These are phyloP conservation scores for Heterobasidion occidentale DNA, from an alignment of 1,284 basidiomycete genomes.

Conservation along the genomic window DNA sequence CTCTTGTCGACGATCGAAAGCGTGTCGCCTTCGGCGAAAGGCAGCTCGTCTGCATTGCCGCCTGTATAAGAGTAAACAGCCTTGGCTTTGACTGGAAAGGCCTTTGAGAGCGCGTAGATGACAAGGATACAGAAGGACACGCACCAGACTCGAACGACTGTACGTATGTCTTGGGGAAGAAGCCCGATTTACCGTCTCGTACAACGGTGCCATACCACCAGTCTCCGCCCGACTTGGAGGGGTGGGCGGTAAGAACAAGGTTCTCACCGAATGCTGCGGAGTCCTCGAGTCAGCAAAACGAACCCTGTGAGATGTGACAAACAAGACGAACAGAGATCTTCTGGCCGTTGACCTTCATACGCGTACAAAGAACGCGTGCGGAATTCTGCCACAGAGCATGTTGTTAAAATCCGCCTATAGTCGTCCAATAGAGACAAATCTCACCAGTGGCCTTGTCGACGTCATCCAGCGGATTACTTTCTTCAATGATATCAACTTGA, in stretches of 20 bases:
- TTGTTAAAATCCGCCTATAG: too few species aligned
- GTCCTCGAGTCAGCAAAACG: conserved; percentile 6
- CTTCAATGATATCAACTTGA: conserved; percentile 43
- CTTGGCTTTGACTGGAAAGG: conserved; percentile 50
- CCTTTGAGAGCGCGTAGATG: not conserved
- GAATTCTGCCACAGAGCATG: conserved; percentile 34
- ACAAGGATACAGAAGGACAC: conserved; percentile 17
- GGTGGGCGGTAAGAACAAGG: conserved; percentile 71
- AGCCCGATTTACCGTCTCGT: conserved; percentile 65
- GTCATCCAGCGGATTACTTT: conserved; percentile 60
- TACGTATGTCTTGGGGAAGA: conserved; percentile 91
- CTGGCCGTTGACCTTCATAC: conserved; percentile 79
- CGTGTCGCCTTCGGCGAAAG: conserved; percentile 73
- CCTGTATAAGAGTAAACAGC: conserved; percentile 78
- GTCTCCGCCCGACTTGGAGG: conserved; percentile 76
- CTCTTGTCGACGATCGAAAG: conserved; percentile 73
- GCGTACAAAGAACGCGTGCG: conserved; percentile 76
- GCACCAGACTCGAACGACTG: conserved; percentile 61
- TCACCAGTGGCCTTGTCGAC: conserved; percentile 66
- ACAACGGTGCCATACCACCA: conserved; percentile 92
- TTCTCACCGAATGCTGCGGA: conserved; percentile 76
- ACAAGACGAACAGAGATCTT: conserved; percentile 69
- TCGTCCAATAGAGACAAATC: conserved; percentile 11
- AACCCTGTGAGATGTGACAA: not conserved
- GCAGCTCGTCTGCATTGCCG: conserved; percentile 68